Conservation (phyloP, 2,329 filamentous ascomycete species). For the Claviceps pazoutovae region DNA sequence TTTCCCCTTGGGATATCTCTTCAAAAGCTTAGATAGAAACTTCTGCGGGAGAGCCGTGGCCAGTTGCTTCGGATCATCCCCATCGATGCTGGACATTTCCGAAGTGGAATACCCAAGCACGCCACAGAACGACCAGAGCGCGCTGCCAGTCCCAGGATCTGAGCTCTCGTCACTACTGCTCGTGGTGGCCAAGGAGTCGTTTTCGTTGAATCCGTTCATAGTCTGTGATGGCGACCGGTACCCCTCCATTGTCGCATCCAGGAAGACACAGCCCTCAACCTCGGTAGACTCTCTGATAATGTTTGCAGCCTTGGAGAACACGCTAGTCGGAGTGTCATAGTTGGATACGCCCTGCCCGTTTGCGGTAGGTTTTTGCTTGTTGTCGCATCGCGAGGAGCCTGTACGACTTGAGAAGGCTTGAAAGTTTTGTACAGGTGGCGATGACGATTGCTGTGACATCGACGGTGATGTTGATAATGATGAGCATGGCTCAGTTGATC, state of each 20-base stretch:
- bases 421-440: not conserved
- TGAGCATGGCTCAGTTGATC: not conserved
- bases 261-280: slow-evolving; percentile 22
- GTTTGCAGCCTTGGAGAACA: slow-evolving; percentile 30
- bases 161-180: slow-evolving; percentile 13
- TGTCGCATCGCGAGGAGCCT: not conserved
- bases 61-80: slow-evolving; percentile 4
- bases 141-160: not conserved
- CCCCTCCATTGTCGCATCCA: slow-evolving; percentile 10
- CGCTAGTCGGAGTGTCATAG: not conserved
- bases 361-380: not conserved
- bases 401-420: not conserved
- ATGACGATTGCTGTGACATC: not conserved
- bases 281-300: slow-evolving; percentile 28
- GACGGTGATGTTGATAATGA: not conserved
- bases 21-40: slow-evolving; percentile 26
- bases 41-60: slow-evolving; percentile 19
- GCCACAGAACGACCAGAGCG: slow-evolving; percentile 11
- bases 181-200: slow-evolving; percentile 3
- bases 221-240: slow-evolving; percentile 1
- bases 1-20: slow-evolving; percentile 30
- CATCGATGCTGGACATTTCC: slow-evolving; percentile 15
- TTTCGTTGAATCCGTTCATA: not conserved
- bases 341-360: not conserved
- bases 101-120: slow-evolving; percentile 27